A percentile compares a stretch with the other conserved stretches of the same genome.
Evolutionary conservation across 352 stramenopile genomes (phyloP).

Genomic region (Pythium brassicae): DNA sequence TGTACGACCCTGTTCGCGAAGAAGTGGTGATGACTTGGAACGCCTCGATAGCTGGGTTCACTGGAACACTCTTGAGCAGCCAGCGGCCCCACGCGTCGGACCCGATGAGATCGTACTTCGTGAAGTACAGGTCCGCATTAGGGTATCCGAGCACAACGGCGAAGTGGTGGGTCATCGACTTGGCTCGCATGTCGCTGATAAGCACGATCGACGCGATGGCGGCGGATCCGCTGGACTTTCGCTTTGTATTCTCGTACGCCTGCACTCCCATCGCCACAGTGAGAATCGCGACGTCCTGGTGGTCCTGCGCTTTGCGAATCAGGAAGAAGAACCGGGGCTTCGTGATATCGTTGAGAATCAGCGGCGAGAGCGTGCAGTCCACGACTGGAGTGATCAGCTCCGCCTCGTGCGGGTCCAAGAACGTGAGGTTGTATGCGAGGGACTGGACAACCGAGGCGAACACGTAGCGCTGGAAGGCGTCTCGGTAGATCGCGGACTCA

Average conservation of each 20-base stretch:
- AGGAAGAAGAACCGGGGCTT: slow-evolving; percentile 22
- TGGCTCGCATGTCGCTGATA: slow-evolving; percentile 21
- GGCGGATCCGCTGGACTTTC: slow-evolving; percentile 16
- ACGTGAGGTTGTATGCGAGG: slow-evolving; percentile 28
- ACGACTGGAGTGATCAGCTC: slow-evolving; percentile 37
- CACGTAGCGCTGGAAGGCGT: slow-evolving; percentile 24
- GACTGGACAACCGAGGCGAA: slow-evolving; percentile 18
- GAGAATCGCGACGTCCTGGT: slow-evolving; percentile 16
- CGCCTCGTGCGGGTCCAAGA: slow-evolving; percentile 7
- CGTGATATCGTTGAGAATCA: slow-evolving; percentile 15
- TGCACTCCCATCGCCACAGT: slow-evolving; percentile 8
- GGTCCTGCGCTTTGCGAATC: slow-evolving; percentile 13
- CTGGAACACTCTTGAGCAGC: slow-evolving; percentile 19
- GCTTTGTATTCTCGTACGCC: slow-evolving; percentile 18
- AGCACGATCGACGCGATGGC: slow-evolving; percentile 25
- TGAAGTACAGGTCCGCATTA: slow-evolving; percentile 20
- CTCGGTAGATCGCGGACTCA: slow-evolving; percentile 25
- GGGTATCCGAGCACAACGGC: slow-evolving; percentile 24
- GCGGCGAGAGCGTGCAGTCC: slow-evolving; percentile 34
- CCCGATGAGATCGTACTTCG: slow-evolving; percentile 16
- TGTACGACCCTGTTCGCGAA: slow-evolving; percentile 20
- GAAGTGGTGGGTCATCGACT: slow-evolving; percentile 18
- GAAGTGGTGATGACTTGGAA: slow-evolving; percentile 22
- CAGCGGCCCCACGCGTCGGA: slow-evolving; percentile 18
- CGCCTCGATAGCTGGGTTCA: slow-evolving; percentile 1